A percentile compares a stretch with the other conserved stretches of the same genome.
These are phyloP conservation scores for Spergularia azorica DNA, from an alignment of 179 eudicot species.

Conservation along the genomic window DNA sequence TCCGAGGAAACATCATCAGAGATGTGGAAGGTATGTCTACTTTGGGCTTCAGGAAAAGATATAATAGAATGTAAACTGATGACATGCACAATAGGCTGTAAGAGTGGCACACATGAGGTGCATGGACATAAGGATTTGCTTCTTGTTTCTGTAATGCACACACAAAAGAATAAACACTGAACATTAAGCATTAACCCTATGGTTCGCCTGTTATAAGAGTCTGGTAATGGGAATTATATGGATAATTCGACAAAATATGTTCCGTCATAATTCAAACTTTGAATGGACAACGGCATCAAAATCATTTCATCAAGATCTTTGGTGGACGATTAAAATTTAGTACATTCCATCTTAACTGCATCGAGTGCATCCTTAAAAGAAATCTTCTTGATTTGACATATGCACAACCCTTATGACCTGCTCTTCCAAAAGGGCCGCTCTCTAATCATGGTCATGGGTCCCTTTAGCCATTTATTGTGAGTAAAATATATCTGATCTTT, in stretches of 20 bases:
- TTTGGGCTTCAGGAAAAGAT: not conserved
- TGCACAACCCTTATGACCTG: not conserved
- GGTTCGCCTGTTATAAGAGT: not conserved
- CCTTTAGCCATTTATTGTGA: not conserved
- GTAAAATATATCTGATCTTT: not conserved
- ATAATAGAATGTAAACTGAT: not conserved
- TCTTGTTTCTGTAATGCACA: not conserved
- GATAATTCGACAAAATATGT: not conserved
- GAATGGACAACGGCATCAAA: not conserved
- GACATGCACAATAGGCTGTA: not conserved
- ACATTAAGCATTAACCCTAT: not conserved
- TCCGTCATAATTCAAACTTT: not conserved
- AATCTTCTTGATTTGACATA: not conserved
- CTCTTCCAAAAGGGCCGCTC: not conserved
- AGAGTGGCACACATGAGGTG: not conserved
- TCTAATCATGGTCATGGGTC: not conserved
- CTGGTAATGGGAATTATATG: not conserved
- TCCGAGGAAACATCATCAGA: conserved; percentile 88
- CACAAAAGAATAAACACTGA: not conserved
- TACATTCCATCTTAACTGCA: not conserved
- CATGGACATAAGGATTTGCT: not conserved
- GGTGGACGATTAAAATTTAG: not conserved
- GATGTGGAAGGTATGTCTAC: conserved; percentile 75
- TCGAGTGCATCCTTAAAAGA: not conserved
- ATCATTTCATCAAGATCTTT: not conserved